Evolutionary conservation across 2,329 filamentous ascomycete genomes (phyloP), one percentile per base, ranked within the genome.

Genomic region (Alternaria sp.): DNA sequence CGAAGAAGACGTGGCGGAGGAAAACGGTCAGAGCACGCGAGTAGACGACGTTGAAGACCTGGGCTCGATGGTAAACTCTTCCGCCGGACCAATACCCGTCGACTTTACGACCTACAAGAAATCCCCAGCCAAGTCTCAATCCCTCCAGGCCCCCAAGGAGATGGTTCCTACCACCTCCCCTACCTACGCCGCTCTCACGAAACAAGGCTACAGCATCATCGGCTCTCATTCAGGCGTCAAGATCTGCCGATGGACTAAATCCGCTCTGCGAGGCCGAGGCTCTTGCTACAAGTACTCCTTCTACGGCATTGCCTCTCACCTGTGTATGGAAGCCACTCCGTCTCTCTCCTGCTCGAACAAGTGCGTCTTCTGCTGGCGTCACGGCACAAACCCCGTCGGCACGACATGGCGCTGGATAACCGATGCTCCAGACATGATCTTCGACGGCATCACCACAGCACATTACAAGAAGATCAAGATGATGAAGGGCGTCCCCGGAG

Each of bases 391-490:
- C 76, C 94, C 94, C 0, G 95, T 98, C 0, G 94, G 94, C 48
- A 98, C 95, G 3, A 96, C 91, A 5, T 98, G 95, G 94, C 89
- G 94, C 62, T 99, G 94, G 94, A 88, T 94, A 51, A 92, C 97
- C 30, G 95, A 98, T 75, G 90, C 92, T 0, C 94, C 94, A 0
- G 91, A 97, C 24, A 79, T 93, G 70, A 96, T 98, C 69, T 97
- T 97, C 75, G 82, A 91, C 38, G 94, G 94, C 49, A 93, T 97
- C 65, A 97, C 96, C 77, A 89, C 90, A 60, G 91, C 91, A 16
- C 95, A 98, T 79, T 97, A 97, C 83, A 90, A 94, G 75, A 98
- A 98, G 81, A 98, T 98, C 81, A 96, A 96, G 79, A 95, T 96
- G 91, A 86, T 98, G 84, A 91, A 92, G 52, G 95, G 94, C 53